phyloP scores from a whole-genome alignment of 2,329 filamentous ascomycete genomes.

The Sclerotinia nivalis region DNA sequence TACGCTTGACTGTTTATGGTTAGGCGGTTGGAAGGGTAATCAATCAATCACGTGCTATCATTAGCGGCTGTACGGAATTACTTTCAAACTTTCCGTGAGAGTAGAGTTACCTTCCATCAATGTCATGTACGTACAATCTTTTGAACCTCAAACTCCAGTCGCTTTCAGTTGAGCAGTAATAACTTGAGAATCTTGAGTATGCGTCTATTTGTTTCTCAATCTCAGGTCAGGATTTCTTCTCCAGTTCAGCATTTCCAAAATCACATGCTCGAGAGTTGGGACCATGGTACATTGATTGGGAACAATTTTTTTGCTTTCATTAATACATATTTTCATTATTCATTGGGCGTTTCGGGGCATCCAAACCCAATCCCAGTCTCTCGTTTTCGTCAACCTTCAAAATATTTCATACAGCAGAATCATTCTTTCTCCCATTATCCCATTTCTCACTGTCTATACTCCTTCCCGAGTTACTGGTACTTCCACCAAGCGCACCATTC shows the following conservation, averaged over 20 bases:
- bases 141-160: background rate
- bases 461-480: background rate
- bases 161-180: background rate
- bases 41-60: background rate
- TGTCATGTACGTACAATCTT: background rate
- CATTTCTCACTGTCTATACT: constrained; percentile 12
- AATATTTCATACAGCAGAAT: constrained; percentile 16
- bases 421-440: constrained; percentile 15
- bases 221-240: background rate
- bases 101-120: too few relatives aligned
- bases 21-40: background rate
- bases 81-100: too few relatives aligned
- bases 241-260: background rate
- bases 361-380: background rate
- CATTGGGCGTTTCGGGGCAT: background rate
- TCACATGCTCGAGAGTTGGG: background rate
- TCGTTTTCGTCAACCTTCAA: background rate
- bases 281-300: background rate
- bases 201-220: background rate
- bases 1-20: background rate
- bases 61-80: too few relatives aligned
- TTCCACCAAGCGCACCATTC: constrained; percentile 39
- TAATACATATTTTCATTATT: constrained; percentile 7
- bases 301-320: background rate
- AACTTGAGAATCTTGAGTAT: background rate